phyloP scores from a whole-genome alignment of 2,329 filamentous ascomycete species.

The Madurella mycetomatis region DNA sequence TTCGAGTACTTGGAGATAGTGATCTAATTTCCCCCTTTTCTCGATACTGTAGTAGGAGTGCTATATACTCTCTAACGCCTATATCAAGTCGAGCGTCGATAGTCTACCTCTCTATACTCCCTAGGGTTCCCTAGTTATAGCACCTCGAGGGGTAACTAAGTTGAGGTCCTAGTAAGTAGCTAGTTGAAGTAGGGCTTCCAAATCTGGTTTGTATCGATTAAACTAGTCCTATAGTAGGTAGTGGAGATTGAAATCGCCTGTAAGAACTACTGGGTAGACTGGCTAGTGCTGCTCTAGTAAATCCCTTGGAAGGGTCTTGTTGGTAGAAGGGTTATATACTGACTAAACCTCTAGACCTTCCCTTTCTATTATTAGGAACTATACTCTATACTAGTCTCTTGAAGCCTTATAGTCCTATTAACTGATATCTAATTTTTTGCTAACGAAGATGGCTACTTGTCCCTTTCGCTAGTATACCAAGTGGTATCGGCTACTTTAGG shows the following conservation, averaged over 20 bases:
- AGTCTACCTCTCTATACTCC: not conserved
- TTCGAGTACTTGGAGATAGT: conserved; percentile 3
- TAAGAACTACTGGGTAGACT: not conserved
- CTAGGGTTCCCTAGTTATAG: not conserved
- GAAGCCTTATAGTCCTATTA: no score
- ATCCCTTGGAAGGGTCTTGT: no score
- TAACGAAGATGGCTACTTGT: no score
- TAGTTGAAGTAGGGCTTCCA: not conserved
- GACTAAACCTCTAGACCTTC: no score
- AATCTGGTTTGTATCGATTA: not conserved
- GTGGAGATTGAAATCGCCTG: conserved; percentile 1
- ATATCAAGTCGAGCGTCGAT: not conserved
- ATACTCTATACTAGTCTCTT: no score
- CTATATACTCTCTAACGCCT: not conserved
- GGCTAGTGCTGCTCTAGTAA: not conserved
- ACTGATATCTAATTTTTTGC: no score
- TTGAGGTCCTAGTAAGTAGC: not conserved
- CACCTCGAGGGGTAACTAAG: not conserved
- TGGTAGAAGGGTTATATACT: no score
- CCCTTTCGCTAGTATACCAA: no score
- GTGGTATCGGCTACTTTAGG: no score
- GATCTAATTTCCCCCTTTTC: not conserved
- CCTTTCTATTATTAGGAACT: no score
- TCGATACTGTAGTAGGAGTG: not conserved
- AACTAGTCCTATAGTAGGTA: conserved; percentile 1